phyloP scores from a whole-genome alignment of 2,329 filamentous ascomycete species.

The Fusarium sp. region DNA sequence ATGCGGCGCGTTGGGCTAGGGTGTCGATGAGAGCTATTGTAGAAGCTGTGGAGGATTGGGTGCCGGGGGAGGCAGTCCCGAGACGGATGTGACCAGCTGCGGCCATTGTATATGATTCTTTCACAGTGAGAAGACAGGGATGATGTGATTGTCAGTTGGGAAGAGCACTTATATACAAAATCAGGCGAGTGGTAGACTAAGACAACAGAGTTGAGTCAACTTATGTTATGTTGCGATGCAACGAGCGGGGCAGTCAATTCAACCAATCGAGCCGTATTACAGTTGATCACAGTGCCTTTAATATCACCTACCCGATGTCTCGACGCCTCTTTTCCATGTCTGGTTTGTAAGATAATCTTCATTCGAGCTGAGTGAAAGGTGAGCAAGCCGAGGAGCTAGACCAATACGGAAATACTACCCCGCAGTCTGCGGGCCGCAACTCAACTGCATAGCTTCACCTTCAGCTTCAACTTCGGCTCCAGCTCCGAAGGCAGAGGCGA shows the following conservation, averaged over 20 bases:
- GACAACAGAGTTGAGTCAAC: not conserved
- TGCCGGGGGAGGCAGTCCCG: constrained; percentile 67
- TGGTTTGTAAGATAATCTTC: constrained; percentile 8
- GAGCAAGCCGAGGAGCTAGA: constrained; percentile 19
- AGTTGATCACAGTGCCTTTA: not conserved
- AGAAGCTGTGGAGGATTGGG: constrained; percentile 61
- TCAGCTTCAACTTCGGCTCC: constrained; percentile 8
- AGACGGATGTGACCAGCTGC: constrained; percentile 59
- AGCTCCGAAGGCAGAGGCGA: constrained; percentile 16
- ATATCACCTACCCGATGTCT: not conserved
- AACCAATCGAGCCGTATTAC: constrained; percentile 1
- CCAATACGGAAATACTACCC: constrained; percentile 24
- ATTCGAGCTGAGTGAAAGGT: constrained; percentile 8
- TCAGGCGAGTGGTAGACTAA: not conserved
- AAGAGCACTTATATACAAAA: constrained; percentile 7
- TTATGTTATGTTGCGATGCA: constrained; percentile 14
- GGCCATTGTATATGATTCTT: constrained; percentile 13
- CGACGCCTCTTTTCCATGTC: constrained; percentile 16
- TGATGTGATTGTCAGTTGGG: not conserved
- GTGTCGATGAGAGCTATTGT: constrained; percentile 76
- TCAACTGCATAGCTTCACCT: not conserved
- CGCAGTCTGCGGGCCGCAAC: constrained; percentile 25
- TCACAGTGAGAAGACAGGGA: not conserved
- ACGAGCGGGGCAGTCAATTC: constrained; percentile 30
- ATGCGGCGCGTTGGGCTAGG: constrained; percentile 73